Percentiles rank a stretch among this genome's conserved stretches.
These are phyloP conservation scores for Sporobolus alterniflorus DNA, from an alignment of 202 grass and related monocot genomes.

Conservation along the genomic window DNA sequence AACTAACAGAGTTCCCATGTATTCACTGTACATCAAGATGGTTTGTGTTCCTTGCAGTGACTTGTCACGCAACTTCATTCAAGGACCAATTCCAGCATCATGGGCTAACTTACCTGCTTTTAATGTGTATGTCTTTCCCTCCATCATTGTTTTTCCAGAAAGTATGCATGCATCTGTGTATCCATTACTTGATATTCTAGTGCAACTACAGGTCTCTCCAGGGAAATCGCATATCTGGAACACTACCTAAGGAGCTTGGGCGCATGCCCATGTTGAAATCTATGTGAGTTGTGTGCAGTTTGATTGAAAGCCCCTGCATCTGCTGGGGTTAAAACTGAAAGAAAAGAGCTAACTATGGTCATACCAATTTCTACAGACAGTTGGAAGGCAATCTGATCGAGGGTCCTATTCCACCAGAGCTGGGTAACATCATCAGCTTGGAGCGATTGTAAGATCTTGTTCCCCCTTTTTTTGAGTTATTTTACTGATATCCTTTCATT, in stretches of 20 bases:
- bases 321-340: constrained; percentile 35
- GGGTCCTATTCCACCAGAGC: constrained; percentile 69
- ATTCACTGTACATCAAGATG: constrained; percentile 22
- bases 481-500: constrained; percentile 17
- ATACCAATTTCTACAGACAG: constrained; percentile 49
- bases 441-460: constrained; percentile 74
- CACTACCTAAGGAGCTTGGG: constrained; percentile 78
- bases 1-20: constrained; percentile 26
- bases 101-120: constrained; percentile 75
- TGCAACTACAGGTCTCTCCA: constrained; percentile 69
- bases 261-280: constrained; percentile 71
- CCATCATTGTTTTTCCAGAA: too few relatives aligned
- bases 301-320: constrained; percentile 19
- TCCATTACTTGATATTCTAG: constrained; percentile 25
- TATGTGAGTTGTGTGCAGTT: constrained; percentile 54
- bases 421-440: constrained; percentile 78
- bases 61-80: constrained; percentile 78
- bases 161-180: constrained; percentile 18
- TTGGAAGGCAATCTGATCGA: constrained; percentile 78
- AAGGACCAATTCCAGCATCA: constrained; percentile 77
- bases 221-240: constrained; percentile 84
- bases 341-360: constrained; percentile 34
- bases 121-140: constrained; percentile 65
- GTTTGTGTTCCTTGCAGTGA: constrained; percentile 68
- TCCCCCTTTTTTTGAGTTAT: constrained; percentile 12